phyloP scores from a whole-genome alignment of 2,329 filamentous ascomycete species.

The Elsinoe arachidis region DNA sequence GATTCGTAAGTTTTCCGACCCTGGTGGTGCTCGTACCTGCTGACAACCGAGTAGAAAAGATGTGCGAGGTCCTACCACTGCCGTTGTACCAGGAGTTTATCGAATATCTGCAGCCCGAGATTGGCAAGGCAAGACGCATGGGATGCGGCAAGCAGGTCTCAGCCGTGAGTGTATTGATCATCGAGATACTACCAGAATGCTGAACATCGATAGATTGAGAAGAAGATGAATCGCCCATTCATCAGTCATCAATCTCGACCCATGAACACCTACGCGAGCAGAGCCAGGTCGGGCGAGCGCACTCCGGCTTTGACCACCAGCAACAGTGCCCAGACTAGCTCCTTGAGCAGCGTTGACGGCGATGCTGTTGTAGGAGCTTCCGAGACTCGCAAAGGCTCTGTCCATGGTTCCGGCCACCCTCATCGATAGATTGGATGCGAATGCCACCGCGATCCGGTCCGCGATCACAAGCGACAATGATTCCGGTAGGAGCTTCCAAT shows the following conservation, averaged over 20 bases:
- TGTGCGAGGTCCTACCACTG: conserved; percentile 46
- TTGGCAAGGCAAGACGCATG: conserved; percentile 36
- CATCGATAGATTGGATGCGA: background rate
- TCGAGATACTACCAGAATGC: background rate
- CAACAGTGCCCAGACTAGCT: conserved; percentile 16
- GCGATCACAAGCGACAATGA: background rate
- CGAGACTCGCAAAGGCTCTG: conserved; percentile 23
- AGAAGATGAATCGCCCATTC: conserved; percentile 40
- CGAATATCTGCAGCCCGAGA: conserved; percentile 35
- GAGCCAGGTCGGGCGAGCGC: conserved; percentile 7
- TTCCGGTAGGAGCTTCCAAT: background rate
- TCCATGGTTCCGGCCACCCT: conserved; percentile 11
- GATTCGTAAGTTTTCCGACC: conserved; percentile 63
- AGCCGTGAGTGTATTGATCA: conserved; percentile 24
- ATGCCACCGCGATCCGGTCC: background rate
- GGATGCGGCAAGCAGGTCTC: conserved; percentile 37
- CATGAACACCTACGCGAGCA: conserved; percentile 14
- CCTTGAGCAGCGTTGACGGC: conserved; percentile 23
- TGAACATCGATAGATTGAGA: conserved; percentile 33
- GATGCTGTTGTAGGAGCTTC: conserved; percentile 28
- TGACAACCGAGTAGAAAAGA: conserved; percentile 56
- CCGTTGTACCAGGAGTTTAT: conserved; percentile 36
- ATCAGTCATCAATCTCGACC: conserved; percentile 15
- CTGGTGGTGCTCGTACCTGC: conserved; percentile 2
- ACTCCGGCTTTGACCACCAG: conserved; percentile 10